These are phyloP conservation scores for Mucor sp. DNA, from an alignment of 371 early-diverging fungal species.

Conservation along the genomic window DNA sequence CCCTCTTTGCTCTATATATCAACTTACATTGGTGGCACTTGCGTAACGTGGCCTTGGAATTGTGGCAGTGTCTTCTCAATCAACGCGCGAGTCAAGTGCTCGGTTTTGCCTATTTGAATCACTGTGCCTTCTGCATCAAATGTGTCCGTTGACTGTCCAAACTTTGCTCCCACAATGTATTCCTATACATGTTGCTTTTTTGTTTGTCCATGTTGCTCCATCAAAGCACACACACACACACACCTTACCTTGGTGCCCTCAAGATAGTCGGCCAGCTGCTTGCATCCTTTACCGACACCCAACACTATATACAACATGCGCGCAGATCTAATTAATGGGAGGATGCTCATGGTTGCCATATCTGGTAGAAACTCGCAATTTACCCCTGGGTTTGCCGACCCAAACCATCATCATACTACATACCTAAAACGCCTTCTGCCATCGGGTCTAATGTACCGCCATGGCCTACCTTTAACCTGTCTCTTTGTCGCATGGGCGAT, in stretches of 20 bases:
- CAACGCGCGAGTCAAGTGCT: conserved; percentile 27
- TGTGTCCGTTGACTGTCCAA: conserved; percentile 52
- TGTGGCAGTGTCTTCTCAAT: conserved; percentile 26
- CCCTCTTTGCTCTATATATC: background rate
- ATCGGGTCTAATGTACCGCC: conserved; percentile 61
- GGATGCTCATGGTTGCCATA: background rate
- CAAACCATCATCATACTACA: background rate
- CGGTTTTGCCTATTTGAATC: conserved; percentile 25
- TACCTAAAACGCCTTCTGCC: conserved; percentile 55
- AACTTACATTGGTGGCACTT: conserved; percentile 55
- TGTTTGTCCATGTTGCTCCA: background rate
- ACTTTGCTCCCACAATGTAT: conserved; percentile 43
- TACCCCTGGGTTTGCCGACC: background rate
- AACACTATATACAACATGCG: conserved; percentile 26
- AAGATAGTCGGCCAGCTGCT: conserved; percentile 36
- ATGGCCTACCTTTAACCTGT: conserved; percentile 52
- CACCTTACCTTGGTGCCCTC: conserved; percentile 44
- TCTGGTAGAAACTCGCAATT: background rate
- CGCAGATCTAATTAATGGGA: background rate
- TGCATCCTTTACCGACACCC: conserved; percentile 52
- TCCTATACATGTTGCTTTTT: conserved; percentile 28
- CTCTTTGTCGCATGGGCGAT: conserved; percentile 8
- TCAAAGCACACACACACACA: background rate
- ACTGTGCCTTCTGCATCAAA: conserved; percentile 48
- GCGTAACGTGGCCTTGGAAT: conserved; percentile 44